Evolutionary conservation across 805 yeast species (phyloP), one percentile per base, ranked within the genome.

Genomic region (Lipomyces sp.): DNA sequence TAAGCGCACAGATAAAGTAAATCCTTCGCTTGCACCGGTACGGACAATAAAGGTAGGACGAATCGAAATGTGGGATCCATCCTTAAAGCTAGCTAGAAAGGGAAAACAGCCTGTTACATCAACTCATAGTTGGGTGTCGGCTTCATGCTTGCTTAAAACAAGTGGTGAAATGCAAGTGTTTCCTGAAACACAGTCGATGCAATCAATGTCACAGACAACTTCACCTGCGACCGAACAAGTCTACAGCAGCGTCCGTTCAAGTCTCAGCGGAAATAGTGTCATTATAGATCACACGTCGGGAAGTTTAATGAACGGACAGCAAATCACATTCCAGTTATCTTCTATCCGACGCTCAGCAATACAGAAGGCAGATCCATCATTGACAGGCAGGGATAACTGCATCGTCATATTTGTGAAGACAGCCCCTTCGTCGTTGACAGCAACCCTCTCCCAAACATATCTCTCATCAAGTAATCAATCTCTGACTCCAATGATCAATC

Each of bases 41-140:
- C 57, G 70, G 15, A 67, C 70, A 8, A 50, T 67, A 39, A 68
- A 68, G 18, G 71, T 68, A 45, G 70, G 71, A 7, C 64, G 55
- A 51, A 30, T 68, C 7, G 67, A 65, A 45, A n/a, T 68, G 30
- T 68, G 67, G 67, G 71, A 68, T 45, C 70, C 71, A 2, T 24
- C 42, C 6, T 30, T 56, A 42, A 37, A 54, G 50, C 42, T 24
- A 54, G 45, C 45, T 35, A n/a, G 53, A 56, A 53, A 64, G 45
- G 53, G 45, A n/a, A 60, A 53, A 18, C 64, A 55, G 51, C 8
- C 58, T 7, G 5, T 59, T 5, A 11, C 58, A 7, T 34, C 54
- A 7, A 11, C 59, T 10, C 39, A 39, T 7, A 13, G 48, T 3
- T 68, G 71, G 71, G 4, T 63, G 3, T 53, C 53, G 11, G 65